Evolutionary conservation across 176 grass and related monocot genomes (phyloP).

Genomic region (Eremochloa ophiuroides): DNA sequence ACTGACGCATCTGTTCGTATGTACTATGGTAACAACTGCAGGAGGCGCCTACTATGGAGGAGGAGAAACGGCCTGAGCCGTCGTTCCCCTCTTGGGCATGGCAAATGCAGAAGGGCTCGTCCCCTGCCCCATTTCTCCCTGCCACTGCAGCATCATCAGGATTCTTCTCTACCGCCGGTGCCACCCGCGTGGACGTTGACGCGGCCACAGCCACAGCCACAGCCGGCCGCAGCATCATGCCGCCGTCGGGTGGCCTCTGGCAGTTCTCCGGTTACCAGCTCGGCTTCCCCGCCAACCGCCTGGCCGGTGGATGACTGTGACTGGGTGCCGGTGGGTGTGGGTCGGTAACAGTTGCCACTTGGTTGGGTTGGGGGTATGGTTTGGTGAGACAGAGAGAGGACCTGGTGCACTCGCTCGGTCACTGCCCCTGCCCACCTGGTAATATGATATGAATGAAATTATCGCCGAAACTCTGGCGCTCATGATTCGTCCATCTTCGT

Average conservation of each 20-base stretch:
- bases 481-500: neutral
- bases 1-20: neutral
- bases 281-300: slow-evolving; percentile 15
- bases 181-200: neutral
- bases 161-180: slow-evolving; percentile 67
- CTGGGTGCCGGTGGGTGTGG: neutral
- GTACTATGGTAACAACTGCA: slow-evolving; percentile 17
- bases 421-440: too few species aligned
- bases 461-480: neutral
- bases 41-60: slow-evolving; percentile 39
- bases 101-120: slow-evolving; percentile 58
- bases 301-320: neutral
- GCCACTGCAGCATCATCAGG: slow-evolving; percentile 98
- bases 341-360: neutral
- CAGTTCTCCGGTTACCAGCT: neutral
- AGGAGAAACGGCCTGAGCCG: slow-evolving; percentile 33
- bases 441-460: neutral
- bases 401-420: too few species aligned
- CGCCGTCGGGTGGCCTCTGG: neutral
- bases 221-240: neutral
- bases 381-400: neutral
- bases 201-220: neutral
- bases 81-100: slow-evolving; percentile 42
- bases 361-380: neutral
- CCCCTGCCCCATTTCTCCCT: slow-evolving; percentile 33